A percentile compares a stretch with the other conserved stretches of the same genome.
These are phyloP conservation scores for Apiospora sp. DNA, from an alignment of 2,329 filamentous ascomycete species.

Conservation along the genomic window DNA sequence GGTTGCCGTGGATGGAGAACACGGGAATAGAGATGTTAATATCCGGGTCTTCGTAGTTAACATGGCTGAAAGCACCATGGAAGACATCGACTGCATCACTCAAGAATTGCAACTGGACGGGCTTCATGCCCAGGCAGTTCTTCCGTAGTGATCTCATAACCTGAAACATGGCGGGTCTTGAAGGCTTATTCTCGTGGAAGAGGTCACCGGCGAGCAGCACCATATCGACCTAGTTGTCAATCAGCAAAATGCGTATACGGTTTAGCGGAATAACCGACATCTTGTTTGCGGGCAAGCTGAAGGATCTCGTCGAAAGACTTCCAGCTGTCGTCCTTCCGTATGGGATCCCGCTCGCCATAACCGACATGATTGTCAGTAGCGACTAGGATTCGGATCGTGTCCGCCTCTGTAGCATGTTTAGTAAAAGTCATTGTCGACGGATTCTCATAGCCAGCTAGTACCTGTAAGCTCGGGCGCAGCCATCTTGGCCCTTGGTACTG, in stretches of 20 bases:
- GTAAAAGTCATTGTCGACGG: neutral
- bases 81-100: constrained; percentile 94
- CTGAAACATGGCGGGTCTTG: constrained; percentile 93
- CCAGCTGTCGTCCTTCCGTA: constrained; percentile 98
- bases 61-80: constrained; percentile 86
- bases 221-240: constrained; percentile 81
- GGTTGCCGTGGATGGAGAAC: constrained; percentile 98
- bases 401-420: constrained; percentile 54
- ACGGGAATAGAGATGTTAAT: constrained; percentile 98
- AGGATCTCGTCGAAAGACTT: constrained; percentile 95
- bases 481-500: constrained; percentile 2
- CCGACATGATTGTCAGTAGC: constrained; percentile 98
- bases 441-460: neutral
- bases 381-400: constrained; percentile 93
- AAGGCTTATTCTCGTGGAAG: constrained; percentile 98
- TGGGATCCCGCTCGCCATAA: constrained; percentile 90
- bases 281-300: constrained; percentile 82
- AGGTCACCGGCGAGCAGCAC: constrained; percentile 92
- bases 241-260: constrained; percentile 27
- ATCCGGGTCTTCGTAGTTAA: constrained; percentile 97
- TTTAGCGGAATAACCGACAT: constrained; percentile 58
- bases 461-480: constrained; percentile 2
- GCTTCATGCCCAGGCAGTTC: constrained; percentile 95
- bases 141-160: constrained; percentile 94
- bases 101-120: constrained; percentile 92